Evolutionary conservation across 768 basidiomycete species (phyloP).

Genomic region (Pleurotus ostreatus): DNA sequence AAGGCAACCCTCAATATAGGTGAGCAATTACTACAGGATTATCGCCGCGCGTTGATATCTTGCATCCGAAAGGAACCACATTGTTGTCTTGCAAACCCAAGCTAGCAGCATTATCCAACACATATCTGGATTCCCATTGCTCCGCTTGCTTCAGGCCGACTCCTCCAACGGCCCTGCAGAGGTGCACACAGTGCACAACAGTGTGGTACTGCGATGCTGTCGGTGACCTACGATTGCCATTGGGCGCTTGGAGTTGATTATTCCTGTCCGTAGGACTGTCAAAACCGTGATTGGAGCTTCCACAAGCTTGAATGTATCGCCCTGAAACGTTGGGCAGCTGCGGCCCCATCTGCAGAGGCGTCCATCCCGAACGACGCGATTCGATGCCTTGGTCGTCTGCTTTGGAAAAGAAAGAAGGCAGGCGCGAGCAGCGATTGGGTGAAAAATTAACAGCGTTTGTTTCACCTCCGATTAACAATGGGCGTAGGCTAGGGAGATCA

Average conservation of each 20-base stretch:
- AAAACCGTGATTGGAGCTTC: slow-evolving; percentile 64
- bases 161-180: slow-evolving; percentile 39
- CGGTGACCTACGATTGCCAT: slow-evolving; percentile 20
- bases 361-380: slow-evolving; percentile 73
- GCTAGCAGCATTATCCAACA: slow-evolving; percentile 60
- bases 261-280: slow-evolving; percentile 48
- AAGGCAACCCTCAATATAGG: slow-evolving; percentile 32
- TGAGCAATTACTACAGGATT: slow-evolving; percentile 14
- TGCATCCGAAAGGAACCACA: slow-evolving; percentile 44
- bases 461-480: not conserved
- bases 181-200: slow-evolving; percentile 71
- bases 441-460: slow-evolving; percentile 13
- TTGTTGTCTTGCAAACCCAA: slow-evolving; percentile 59
- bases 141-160: slow-evolving; percentile 57
- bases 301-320: slow-evolving; percentile 82
- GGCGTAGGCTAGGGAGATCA: slow-evolving; percentile 58
- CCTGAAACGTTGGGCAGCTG: slow-evolving; percentile 51
- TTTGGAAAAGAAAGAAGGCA: slow-evolving; percentile 60
- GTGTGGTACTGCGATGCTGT: slow-evolving; percentile 78
- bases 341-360: slow-evolving; percentile 42
- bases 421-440: slow-evolving; percentile 59
- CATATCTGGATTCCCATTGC: slow-evolving; percentile 59
- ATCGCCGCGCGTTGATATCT: not conserved
- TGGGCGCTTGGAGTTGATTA: not conserved
- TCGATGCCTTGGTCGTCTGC: slow-evolving; percentile 70